Conservation (phyloP, 306 rosid genomes). For the Pterocarpus santalinus region DNA sequence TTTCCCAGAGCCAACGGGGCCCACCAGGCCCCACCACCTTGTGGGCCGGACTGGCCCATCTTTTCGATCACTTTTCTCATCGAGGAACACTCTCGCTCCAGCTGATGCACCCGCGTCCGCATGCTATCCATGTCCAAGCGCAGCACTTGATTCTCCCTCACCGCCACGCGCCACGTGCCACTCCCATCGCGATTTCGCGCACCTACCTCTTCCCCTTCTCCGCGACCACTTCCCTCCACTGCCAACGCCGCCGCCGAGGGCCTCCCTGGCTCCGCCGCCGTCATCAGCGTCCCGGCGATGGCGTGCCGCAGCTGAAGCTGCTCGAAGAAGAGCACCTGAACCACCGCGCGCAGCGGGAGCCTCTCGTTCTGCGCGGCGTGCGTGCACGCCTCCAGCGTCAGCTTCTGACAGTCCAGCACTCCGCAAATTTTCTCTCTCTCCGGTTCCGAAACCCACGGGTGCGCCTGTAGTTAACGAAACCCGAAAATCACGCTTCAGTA, state of each 20-base stretch:
- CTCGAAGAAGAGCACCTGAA: slow-evolving; percentile 75
- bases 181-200: slow-evolving; percentile 48
- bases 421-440: slow-evolving; percentile 86
- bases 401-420: slow-evolving; percentile 76
- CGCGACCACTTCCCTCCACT: slow-evolving; percentile 5
- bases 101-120: slow-evolving; percentile 98
- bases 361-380: slow-evolving; percentile 96
- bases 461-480: slow-evolving; percentile 65
- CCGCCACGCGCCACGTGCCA: slow-evolving; percentile 78
- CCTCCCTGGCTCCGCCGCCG: slow-evolving; percentile 59
- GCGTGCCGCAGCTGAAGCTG: slow-evolving; percentile 99
- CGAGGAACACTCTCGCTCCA: slow-evolving; percentile 91
- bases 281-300: slow-evolving; percentile 77
- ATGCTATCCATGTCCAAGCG: slow-evolving; percentile 98
- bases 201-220: slow-evolving; percentile 15
- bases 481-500: not conserved
- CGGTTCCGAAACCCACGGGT: slow-evolving; percentile 75
- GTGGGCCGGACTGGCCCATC: slow-evolving; percentile 60
- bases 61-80: slow-evolving; percentile 82
- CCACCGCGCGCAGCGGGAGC: slow-evolving; percentile 77
- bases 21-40: slow-evolving; percentile 54
- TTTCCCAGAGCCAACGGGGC: slow-evolving; percentile 55
- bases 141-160: slow-evolving; percentile 95
- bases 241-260: slow-evolving; percentile 47
- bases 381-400: slow-evolving; percentile 82